These are phyloP conservation scores for Agapanthus africanus DNA, from an alignment of 106 monocot genomes.

Conservation along the genomic window DNA sequence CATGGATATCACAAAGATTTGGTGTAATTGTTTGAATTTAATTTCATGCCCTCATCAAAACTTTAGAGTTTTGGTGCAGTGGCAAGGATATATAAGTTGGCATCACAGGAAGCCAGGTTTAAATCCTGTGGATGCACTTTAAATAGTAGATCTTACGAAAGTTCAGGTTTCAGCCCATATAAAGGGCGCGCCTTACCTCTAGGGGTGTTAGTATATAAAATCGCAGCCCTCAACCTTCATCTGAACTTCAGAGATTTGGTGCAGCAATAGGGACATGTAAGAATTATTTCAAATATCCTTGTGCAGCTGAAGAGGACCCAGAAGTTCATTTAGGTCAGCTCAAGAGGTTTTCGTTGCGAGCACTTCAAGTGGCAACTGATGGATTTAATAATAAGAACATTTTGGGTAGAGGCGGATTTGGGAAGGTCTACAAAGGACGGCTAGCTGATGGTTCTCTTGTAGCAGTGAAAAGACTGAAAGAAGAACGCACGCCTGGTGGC, in stretches of 20 bases:
- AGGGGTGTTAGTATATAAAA: too few species aligned
- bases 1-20: too few species aligned
- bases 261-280: not conserved
- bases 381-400: conserved; percentile 26
- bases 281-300: not conserved
- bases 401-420: conserved; percentile 18
- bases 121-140: not conserved
- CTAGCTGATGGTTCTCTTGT: conserved; percentile 28
- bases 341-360: conserved; percentile 32
- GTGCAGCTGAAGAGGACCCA: conserved; percentile 36
- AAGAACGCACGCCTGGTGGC: conserved; percentile 29
- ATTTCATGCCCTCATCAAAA: not conserved
- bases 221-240: too few species aligned
- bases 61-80: not conserved
- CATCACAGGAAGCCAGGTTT: not conserved
- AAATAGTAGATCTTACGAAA: too few species aligned
- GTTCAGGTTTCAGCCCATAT: too few species aligned
- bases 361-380: conserved; percentile 40
- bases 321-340: conserved; percentile 43
- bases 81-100: not conserved
- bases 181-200: too few species aligned
- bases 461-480: conserved; percentile 40
- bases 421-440: conserved; percentile 19
- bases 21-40: too few species aligned
- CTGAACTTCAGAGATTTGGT: not conserved